Percentiles rank a stretch among this genome's conserved stretches.
phyloP scores from a whole-genome alignment of 2,329 filamentous ascomycete species.

The Colletotrichum musicola region DNA sequence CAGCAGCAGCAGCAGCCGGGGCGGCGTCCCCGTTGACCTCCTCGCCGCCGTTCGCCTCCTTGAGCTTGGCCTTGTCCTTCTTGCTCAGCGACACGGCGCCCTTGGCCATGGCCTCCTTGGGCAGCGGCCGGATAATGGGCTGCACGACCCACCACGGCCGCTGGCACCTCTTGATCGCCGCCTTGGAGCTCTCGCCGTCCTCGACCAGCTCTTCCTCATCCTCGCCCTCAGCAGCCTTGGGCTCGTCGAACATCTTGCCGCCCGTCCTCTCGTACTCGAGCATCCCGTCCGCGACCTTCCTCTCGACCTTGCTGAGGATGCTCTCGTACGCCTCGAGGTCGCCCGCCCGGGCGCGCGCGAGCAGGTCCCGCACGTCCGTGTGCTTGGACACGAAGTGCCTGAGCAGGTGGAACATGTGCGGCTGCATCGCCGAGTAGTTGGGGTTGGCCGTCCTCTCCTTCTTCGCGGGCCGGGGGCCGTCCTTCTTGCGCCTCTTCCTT shows the following conservation, averaged over 20 bases:
- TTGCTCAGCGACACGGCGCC: conserved; percentile 82
- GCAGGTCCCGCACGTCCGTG: conserved; percentile 86
- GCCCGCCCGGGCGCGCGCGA: conserved; percentile 76
- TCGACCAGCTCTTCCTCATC: conserved; percentile 47
- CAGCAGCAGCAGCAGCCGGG: conserved; percentile 19
- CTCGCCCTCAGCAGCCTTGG: conserved; percentile 45
- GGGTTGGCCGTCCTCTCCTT: conserved; percentile 69
- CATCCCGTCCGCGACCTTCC: conserved; percentile 78
- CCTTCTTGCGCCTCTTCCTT: conserved; percentile 64
- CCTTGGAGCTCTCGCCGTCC: conserved; percentile 71
- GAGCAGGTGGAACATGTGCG: conserved; percentile 93
- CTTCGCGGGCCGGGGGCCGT: conserved; percentile 45
- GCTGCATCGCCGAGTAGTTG: conserved; percentile 86
- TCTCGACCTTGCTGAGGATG: conserved; percentile 81
- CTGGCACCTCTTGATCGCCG: conserved; percentile 78
- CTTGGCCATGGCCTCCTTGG: conserved; percentile 87
- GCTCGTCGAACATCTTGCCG: conserved; percentile 62
- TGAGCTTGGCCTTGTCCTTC: conserved; percentile 68
- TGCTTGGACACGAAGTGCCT: conserved; percentile 84
- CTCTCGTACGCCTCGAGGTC: conserved; percentile 83
- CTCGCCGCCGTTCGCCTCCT: conserved; percentile 47
- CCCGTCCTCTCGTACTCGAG: conserved; percentile 72
- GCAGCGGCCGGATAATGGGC: conserved; percentile 86
- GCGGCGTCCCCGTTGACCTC: conserved; percentile 34
- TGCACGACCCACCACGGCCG: conserved; percentile 93